Evolutionary conservation across 352 stramenopile species (phyloP).

Genomic region (Vaucheria bursata): DNA sequence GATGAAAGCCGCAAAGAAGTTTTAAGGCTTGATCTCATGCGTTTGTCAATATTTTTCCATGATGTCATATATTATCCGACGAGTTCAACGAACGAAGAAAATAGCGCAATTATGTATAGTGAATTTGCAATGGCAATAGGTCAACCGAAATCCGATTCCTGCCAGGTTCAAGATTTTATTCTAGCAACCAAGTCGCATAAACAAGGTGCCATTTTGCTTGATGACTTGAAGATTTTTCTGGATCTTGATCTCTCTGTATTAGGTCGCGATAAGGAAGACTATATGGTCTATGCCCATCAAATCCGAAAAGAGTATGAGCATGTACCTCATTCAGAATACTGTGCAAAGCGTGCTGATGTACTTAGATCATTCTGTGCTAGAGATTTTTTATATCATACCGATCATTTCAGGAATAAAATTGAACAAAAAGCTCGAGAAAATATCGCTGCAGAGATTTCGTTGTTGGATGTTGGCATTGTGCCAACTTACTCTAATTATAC

Average conservation of each 20-base stretch:
- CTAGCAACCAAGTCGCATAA: constrained; percentile 32
- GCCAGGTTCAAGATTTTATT: constrained; percentile 19
- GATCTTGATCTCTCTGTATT: constrained; percentile 41
- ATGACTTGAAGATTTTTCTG: constrained; percentile 29
- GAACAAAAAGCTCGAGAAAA: constrained; percentile 25
- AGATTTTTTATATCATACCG: constrained; percentile 21
- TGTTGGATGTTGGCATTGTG: constrained; percentile 15
- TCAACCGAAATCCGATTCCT: constrained; percentile 10
- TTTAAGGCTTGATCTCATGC: constrained; percentile 6
- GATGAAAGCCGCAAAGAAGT: not conserved
- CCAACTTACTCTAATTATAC: constrained; percentile 16
- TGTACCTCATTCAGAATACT: constrained; percentile 24
- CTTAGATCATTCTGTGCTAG: constrained; percentile 10
- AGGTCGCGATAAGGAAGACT: constrained; percentile 12
- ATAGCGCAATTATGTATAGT: constrained; percentile 29
- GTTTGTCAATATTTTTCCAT: constrained; percentile 40
- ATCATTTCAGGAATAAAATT: constrained; percentile 10
- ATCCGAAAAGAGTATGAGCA: constrained; percentile 36
- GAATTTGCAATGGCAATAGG: constrained; percentile 12
- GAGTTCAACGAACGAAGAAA: constrained; percentile 35
- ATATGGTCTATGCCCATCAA: constrained; percentile 29
- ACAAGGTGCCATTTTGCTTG: not conserved
- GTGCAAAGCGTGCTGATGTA: constrained; percentile 27
- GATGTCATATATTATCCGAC: constrained; percentile 39
- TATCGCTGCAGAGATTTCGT: constrained; percentile 23